A percentile compares a stretch with the other conserved stretches of the same genome.
Evolutionary conservation across 1,139 yeast genomes (phyloP).

Genomic region (Scheffersomyces titani): DNA sequence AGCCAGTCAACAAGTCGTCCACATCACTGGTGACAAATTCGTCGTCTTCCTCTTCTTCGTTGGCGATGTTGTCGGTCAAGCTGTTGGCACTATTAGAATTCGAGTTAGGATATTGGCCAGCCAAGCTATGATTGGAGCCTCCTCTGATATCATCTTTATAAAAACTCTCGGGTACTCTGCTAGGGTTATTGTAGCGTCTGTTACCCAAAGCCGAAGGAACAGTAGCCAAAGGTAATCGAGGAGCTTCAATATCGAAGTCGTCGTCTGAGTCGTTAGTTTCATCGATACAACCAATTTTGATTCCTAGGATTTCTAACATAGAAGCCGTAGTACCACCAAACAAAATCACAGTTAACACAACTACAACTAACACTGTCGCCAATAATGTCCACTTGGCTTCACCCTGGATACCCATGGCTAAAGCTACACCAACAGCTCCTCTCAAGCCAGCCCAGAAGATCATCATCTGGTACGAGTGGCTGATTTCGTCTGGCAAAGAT

Average conservation of each 20-base stretch:
- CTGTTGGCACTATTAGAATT: conserved; percentile 3
- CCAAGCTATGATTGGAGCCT: background rate
- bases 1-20: conserved; percentile 35
- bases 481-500: conserved; percentile 81
- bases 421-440: conserved; percentile 99
- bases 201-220: conserved; percentile 28
- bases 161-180: conserved; percentile 5
- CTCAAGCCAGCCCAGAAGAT: conserved; percentile 99
- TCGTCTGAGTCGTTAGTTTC: conserved; percentile 80
- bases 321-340: conserved; percentile 99
- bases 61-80: conserved; percentile 4
- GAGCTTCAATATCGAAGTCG: conserved; percentile 90
- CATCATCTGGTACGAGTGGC: conserved; percentile 97
- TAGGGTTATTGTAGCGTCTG: conserved; percentile 28
- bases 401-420: conserved; percentile 97
- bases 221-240: conserved; percentile 40
- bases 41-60: conserved; percentile 34
- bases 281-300: conserved; percentile 86
- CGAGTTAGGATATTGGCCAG: conserved; percentile 5
- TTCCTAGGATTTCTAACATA: conserved; percentile 93
- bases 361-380: conserved; percentile 95
- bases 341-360: conserved; percentile 90
- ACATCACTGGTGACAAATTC: conserved; percentile 38
- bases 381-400: conserved; percentile 85
- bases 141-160: conserved; percentile 13